Evolutionary conservation across 1,139 yeast genomes (phyloP), one percentile per base, ranked within the genome.

Genomic region (Yamadazyma sp.): DNA sequence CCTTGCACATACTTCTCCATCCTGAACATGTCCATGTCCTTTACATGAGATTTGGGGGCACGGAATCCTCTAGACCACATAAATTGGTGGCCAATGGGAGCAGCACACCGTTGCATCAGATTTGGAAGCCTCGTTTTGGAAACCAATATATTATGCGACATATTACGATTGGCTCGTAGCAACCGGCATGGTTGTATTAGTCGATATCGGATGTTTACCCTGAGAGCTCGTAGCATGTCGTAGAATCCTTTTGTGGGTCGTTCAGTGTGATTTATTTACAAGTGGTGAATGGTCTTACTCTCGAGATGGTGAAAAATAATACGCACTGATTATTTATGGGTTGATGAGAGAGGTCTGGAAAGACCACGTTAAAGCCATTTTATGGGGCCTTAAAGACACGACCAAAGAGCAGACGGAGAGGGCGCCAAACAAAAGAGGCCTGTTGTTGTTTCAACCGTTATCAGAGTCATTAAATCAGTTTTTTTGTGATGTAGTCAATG

Each of bases 401-500:
- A n/a, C n/a, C 4, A 27, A 17, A 27, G 17, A 27, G 17, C 27
- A 27, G 14, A 11, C n/a, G 30, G 14, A 17, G n/a, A 14, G 9
- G 16, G 10, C 12, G 16, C 17, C 30, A 16, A 28, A 17, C 31
- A 8, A 28, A 28, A 28, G 12, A 7, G 4, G 12, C 31, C 12
- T 11, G 31, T 28, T 28, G 31, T 7, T 28, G 20, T 15, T 28
- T 28, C n/a, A 28, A 8, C 31, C 20, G 35, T 33, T 25, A 37
- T 81, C 87, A 81, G 87, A 81, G 73, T 81, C 87, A 81, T 81
- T 81, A 81, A 81, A 81, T 81, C 87, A 81, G 87, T 81, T 61
- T 78, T 77, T 69, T 59, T 55, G 46, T 56, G 57, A 11, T 61
- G 73, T 73, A 73, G 73, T 74, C 81, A 75, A 54, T 46, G 78